Evolutionary conservation across 2,329 filamentous ascomycete species (phyloP), one percentile per base, ranked within the genome.

Genomic region (Cordyceps cicadae): DNA sequence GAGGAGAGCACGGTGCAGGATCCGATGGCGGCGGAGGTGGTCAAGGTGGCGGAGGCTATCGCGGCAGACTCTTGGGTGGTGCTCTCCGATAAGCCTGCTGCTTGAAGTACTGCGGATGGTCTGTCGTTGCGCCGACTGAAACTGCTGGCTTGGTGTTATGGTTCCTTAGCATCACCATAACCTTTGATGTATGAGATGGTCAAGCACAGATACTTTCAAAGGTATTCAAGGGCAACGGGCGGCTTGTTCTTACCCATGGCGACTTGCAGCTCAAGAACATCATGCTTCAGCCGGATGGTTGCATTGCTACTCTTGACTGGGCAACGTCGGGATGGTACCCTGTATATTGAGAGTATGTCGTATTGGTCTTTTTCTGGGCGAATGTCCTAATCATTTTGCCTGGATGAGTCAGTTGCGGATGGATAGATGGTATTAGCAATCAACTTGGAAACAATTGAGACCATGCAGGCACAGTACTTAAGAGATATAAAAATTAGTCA

Each of bases 251-350:
- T n/a, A 60, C 50, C 15, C 58, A 60, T 43, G 50, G 41, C 3
- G 50, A 54, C 29, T 54, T 60, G 58, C 58, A 60, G 14, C 58
- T 50, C 8, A 60, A 53, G 39, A 59, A 59, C 8, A 34, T 59
- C n/a, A 59, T 59, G 37, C 48, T 59, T 12, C 14, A 53, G 15
- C 43, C 43, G 14, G 43, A 60, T 50, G 58, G 50, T 17, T 1
- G 51, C 19, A 54, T 60, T 21, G 58, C 43, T 1, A 60, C 54
- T 54, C 1, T 60, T 41, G 58, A 60, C 51, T 60, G 58, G 58
- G 50, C 26, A 29, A 29, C 41, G 5, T 54, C 58, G 9, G 58
- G 58, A 49, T 60, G 58, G 58, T 54, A 60, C 34, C 58, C 51
- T 1, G 21, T 29, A 19, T 54, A 49, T 50, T 60, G 58, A 51